Conservation (phyloP, 2,329 filamentous ascomycete species). For the Dryadomyces quercivorus region DNA sequence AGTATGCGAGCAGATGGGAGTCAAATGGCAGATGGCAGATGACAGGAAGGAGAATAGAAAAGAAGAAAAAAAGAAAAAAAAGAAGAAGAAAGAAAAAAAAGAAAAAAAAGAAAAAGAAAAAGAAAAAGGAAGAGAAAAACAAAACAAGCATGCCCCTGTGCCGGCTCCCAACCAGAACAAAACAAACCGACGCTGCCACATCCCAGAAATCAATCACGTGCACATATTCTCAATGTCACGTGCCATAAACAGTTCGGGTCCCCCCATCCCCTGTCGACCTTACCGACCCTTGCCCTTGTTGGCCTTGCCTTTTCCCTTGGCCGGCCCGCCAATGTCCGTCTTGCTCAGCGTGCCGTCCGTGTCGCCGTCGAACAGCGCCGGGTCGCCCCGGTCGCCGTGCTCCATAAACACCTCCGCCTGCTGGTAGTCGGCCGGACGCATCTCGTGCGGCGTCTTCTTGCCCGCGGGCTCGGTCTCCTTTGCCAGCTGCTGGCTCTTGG, state of each 20-base stretch:
- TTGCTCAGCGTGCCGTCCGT: constrained; percentile 28
- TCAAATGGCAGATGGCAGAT: not conserved
- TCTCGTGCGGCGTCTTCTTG: constrained; percentile 36
- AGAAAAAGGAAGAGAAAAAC: not conserved
- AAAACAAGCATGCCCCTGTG: not conserved
- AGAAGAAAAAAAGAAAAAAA: not conserved
- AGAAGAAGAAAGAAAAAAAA: not conserved
- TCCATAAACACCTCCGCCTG: constrained; percentile 67
- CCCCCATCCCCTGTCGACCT: not conserved
- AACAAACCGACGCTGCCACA: too few species aligned
- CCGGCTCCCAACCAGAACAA: too few species aligned
- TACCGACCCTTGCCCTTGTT: constrained; percentile 11
- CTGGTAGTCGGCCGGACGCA: constrained; percentile 53
- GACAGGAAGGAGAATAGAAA: not conserved
- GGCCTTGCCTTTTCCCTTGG: constrained; percentile 12
- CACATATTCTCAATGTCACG: not conserved
- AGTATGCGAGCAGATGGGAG: not conserved
- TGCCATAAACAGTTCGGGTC: not conserved
- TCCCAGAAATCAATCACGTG: too few species aligned
- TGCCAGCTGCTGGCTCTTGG: constrained; percentile 46
- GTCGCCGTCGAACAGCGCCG: constrained; percentile 60
- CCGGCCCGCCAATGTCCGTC: constrained; percentile 21
- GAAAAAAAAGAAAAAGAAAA: not conserved
- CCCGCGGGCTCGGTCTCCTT: constrained; percentile 26
- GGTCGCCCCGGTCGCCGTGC: constrained; percentile 77